These are phyloP conservation scores for Boletus insuetus DNA, from an alignment of 768 basidiomycete genomes.

Conservation along the genomic window DNA sequence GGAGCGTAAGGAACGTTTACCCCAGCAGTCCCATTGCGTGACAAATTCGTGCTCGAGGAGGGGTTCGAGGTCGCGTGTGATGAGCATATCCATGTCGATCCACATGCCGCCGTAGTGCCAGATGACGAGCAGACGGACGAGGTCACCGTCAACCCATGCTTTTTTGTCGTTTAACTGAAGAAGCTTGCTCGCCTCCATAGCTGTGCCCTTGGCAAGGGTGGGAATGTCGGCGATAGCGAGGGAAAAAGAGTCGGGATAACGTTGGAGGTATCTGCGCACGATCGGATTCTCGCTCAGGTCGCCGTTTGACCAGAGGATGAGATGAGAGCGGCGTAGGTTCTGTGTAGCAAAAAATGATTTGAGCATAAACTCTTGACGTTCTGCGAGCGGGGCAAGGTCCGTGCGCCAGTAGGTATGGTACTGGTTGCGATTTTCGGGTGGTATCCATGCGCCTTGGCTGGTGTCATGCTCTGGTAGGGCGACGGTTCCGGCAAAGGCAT, in stretches of 20 bases:
- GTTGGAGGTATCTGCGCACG: slow-evolving; percentile 55
- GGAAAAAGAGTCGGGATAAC: slow-evolving; percentile 70
- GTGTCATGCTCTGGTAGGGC: slow-evolving; percentile 24
- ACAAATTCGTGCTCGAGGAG: slow-evolving; percentile 93
- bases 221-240: slow-evolving; percentile 67
- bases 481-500: slow-evolving; percentile 86
- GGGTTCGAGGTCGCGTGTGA: slow-evolving; percentile 83
- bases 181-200: slow-evolving; percentile 60
- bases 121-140: slow-evolving; percentile 80
- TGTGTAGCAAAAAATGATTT: slow-evolving; percentile 95
- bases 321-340: slow-evolving; percentile 55
- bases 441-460: slow-evolving; percentile 16
- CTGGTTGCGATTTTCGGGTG: slow-evolving; percentile 49
- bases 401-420: slow-evolving; percentile 95
- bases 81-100: slow-evolving; percentile 95
- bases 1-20: slow-evolving; percentile 39
- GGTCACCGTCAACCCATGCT: slow-evolving; percentile 95
- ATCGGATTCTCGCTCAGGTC: slow-evolving; percentile 56
- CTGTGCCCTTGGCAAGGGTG: slow-evolving; percentile 70
- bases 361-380: slow-evolving; percentile 85
- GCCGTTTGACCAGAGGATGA: slow-evolving; percentile 93
- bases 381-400: slow-evolving; percentile 76
- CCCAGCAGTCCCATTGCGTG: slow-evolving; percentile 98
- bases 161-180: slow-evolving; percentile 65
- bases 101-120: slow-evolving; percentile 93